Conservation (phyloP, 805 yeast genomes). For the Hanseniaspora lindneri region DNA sequence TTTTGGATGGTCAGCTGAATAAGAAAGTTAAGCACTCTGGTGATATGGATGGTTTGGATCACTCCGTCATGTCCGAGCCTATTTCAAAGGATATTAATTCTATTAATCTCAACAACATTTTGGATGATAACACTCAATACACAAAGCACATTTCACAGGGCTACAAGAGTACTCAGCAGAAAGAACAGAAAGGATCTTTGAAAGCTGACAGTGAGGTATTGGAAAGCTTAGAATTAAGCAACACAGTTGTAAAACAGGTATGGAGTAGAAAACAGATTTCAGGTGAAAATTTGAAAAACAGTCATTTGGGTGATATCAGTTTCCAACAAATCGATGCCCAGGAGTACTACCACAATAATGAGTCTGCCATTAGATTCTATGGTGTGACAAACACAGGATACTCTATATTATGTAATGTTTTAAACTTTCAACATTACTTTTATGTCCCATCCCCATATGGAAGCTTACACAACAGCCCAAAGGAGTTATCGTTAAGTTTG, state of each 20-base stretch:
- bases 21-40: not conserved
- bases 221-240: constrained; percentile 7
- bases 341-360: constrained; percentile 42
- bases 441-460: constrained; percentile 77
- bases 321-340: constrained; percentile 95
- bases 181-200: not conserved
- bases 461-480: constrained; percentile 36
- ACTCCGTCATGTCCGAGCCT: constrained; percentile 15
- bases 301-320: constrained; percentile 37
- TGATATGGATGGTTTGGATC: constrained; percentile 2
- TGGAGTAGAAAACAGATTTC: constrained; percentile 49
- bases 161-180: not conserved
- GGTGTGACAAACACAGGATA: constrained; percentile 86
- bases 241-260: constrained; percentile 23
- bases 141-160: constrained; percentile 12
- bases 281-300: constrained; percentile 39
- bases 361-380: constrained; percentile 66
- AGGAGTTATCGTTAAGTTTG: constrained; percentile 38
- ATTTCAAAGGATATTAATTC: constrained; percentile 9
- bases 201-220: constrained; percentile 4
- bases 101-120: constrained; percentile 8
- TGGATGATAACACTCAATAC: constrained; percentile 14
- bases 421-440: constrained; percentile 79
- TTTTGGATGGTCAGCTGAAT: no score
- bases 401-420: constrained; percentile 79